Percentiles rank a stretch among this genome's conserved stretches.
Evolutionary conservation across 1,139 yeast species (phyloP).

Genomic region (Saccharomyces hybrid): DNA sequence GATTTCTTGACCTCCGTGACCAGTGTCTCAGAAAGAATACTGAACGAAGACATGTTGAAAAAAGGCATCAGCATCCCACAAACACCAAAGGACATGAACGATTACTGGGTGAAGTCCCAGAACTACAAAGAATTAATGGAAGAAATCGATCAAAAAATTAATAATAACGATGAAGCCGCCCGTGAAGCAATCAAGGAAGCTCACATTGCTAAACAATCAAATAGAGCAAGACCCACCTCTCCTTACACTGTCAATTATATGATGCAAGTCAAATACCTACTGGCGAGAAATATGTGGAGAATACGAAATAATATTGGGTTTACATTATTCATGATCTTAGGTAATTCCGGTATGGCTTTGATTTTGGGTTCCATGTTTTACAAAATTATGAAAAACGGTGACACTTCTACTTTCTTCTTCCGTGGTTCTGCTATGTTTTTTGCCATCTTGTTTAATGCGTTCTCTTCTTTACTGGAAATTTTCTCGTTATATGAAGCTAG

Average conservation of each 20-base stretch:
- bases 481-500: constrained; percentile 56
- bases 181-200: constrained; percentile 35
- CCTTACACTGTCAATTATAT: constrained; percentile 54
- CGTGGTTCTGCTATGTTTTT: constrained; percentile 61
- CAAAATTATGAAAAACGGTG: constrained; percentile 37
- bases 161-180: constrained; percentile 8
- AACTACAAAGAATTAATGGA: constrained; percentile 37
- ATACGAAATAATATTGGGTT: constrained; percentile 56
- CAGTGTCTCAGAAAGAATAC: constrained; percentile 46
- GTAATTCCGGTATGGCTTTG: constrained; percentile 53
- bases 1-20: constrained; percentile 48
- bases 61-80: constrained; percentile 53
- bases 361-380: constrained; percentile 60
- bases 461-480: constrained; percentile 57
- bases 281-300: constrained; percentile 50
- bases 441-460: constrained; percentile 63
- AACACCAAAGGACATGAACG: constrained; percentile 59
- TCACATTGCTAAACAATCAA: constrained; percentile 47
- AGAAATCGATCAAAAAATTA: constrained; percentile 35
- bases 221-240: constrained; percentile 40
- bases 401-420: constrained; percentile 45
- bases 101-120: constrained; percentile 53
- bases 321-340: constrained; percentile 45
- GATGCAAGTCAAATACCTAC: constrained; percentile 45
- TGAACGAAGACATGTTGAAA: constrained; percentile 20